These are phyloP conservation scores for Calonectria honghensis DNA, from an alignment of 2,329 filamentous ascomycete species.

Conservation along the genomic window DNA sequence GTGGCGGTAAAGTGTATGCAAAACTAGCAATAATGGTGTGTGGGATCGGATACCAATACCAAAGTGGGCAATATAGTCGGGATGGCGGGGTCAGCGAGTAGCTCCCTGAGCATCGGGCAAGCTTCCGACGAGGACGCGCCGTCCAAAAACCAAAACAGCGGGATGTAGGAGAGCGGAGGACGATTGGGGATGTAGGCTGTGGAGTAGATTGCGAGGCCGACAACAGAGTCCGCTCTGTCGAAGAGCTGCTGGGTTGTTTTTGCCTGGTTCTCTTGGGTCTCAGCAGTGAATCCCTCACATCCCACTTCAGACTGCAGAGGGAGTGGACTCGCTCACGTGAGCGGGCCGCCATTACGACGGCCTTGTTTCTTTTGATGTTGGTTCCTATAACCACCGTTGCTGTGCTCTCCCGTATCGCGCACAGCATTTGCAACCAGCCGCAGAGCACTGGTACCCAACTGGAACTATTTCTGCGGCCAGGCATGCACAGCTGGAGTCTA, in stretches of 20 bases:
- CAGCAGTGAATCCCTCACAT: slow-evolving; percentile 32
- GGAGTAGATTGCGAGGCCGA: slow-evolving; percentile 10
- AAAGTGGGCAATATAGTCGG: slow-evolving; percentile 32
- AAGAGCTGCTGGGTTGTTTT: neutral
- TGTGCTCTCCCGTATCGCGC: neutral
- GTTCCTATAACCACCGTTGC: neutral
- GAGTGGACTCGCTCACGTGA: slow-evolving; percentile 31
- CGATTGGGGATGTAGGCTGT: neutral
- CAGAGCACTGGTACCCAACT: slow-evolving; percentile 9
- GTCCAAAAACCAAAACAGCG: slow-evolving; percentile 29
- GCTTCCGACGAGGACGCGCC: slow-evolving; percentile 20
- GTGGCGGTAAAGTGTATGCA: slow-evolving; percentile 27
- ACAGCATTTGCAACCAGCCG: neutral
- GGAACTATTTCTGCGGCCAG: neutral
- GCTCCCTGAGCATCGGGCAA: slow-evolving; percentile 19
- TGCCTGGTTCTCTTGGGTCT: neutral
- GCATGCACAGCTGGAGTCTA: slow-evolving; percentile 18
- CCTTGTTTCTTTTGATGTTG: neutral
- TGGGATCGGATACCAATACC: slow-evolving; percentile 30
- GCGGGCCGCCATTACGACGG: neutral
- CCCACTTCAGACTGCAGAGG: neutral
- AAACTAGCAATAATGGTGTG: slow-evolving; percentile 23
- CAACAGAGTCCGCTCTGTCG: neutral
- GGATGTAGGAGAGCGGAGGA: slow-evolving; percentile 16
- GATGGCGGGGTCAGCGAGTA: slow-evolving; percentile 29